Base-by-base conservation (phyloP, 176 grass and related monocot species). In the Musa acuminata region DNA sequence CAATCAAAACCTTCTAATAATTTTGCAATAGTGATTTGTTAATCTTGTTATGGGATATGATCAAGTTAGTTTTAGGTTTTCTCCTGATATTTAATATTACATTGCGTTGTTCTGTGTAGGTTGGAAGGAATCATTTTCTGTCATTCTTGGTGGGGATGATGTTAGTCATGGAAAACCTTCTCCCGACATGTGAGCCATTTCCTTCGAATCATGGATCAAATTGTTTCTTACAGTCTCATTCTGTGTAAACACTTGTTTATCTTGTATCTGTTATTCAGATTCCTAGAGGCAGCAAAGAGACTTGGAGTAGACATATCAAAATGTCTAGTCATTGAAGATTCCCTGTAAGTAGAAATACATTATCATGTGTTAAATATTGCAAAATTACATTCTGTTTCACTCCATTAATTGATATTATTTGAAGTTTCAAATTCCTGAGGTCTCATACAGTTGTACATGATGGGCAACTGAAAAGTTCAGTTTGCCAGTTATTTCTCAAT, bases 251-350 rank as follows among this genome's bases (percentile, higher is more conserved):
- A 58, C 13, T 49, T 76, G 49, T 51, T 70, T 62, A 17, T 75
- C 66, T 60, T 68, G 6, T 57, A n/a, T 80, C 7, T 71, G 74
- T 79, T 63, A 52, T 55, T 52, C 78, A 96, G 92, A 86, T 96
- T 92, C 64, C 73, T 96, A 50, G 92, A 96, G 79, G 83, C 87
- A 60, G 83, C 89, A 82, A 89, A 86, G 64, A 84, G 87, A 82
- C 89, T 96, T 70, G 87, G 81, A 55, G 85, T 82, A 55, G 80
- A 87, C 84, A 71, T 89, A 73, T 76, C 83, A 12, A 87, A 79
- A n/a, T 92, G 87, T 78, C 68, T 96, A 73, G 78, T 96, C 29
- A 96, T 96, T 29, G 89, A 96, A 80, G 89, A 96, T 87, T 96
- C 92, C 75, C 26, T 69, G 92, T 89, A 65, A 82, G 92, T 72